A percentile compares a stretch with the other conserved stretches of the same genome.
These are phyloP conservation scores for Pachysandra terminalis DNA, from an alignment of 164 flowering plant species.

Conservation along the genomic window DNA sequence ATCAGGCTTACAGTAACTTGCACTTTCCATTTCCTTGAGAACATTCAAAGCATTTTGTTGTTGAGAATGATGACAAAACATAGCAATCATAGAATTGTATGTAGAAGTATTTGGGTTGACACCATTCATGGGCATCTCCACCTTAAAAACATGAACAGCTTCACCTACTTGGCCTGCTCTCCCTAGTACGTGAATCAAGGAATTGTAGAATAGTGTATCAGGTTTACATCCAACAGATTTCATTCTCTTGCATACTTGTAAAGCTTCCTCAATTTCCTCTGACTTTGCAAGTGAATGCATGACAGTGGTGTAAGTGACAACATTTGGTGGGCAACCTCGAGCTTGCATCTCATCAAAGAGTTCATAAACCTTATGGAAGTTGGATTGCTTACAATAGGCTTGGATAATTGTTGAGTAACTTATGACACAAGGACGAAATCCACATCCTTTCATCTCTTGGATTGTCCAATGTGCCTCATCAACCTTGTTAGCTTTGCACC, in stretches of 20 bases:
- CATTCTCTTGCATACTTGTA: slow-evolving; percentile 53
- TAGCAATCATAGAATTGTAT: slow-evolving; percentile 67
- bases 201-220: slow-evolving; percentile 50
- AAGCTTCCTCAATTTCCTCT: slow-evolving; percentile 40
- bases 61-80: slow-evolving; percentile 55
- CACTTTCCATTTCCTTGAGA: slow-evolving; percentile 44
- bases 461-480: slow-evolving; percentile 42
- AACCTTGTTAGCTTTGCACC: slow-evolving; percentile 45
- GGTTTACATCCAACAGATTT: slow-evolving; percentile 44
- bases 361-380: slow-evolving; percentile 50
- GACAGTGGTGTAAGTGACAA: slow-evolving; percentile 49
- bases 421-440: slow-evolving; percentile 45
- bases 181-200: slow-evolving; percentile 47
- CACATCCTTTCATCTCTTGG: slow-evolving; percentile 46
- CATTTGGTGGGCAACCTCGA: slow-evolving; percentile 50
- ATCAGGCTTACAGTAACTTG: slow-evolving; percentile 57
- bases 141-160: slow-evolving; percentile 52
- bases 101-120: slow-evolving; percentile 58
- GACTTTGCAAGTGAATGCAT: slow-evolving; percentile 64
- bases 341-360: slow-evolving; percentile 48
- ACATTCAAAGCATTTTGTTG: slow-evolving; percentile 44
- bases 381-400: slow-evolving; percentile 44
- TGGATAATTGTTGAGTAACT: slow-evolving; percentile 60
- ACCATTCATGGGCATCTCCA: slow-evolving; percentile 55
- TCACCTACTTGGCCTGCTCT: slow-evolving; percentile 42